Base-by-base conservation (phyloP, 495 filamentous ascomycete species). In the Diplogelasinospora grovesii region DNA sequence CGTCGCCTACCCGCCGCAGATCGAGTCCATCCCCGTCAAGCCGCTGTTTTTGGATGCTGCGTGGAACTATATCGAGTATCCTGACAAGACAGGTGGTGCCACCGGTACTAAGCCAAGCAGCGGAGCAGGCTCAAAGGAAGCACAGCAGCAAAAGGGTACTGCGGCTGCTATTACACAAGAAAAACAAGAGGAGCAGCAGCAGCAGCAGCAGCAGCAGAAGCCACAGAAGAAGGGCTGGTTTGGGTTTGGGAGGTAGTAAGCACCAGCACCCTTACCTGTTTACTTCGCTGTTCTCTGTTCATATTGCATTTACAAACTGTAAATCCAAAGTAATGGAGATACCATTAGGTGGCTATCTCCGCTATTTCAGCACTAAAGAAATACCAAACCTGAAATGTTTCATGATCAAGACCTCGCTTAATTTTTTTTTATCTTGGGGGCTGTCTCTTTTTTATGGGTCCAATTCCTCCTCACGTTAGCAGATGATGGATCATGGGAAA, bases 61-160 rank as follows among this genome's bases (percentile, higher is more conserved):
- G 11, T 97, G 87, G 84, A 99, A 97, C 59, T 99, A 95, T 57
- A 87, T 99, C 45, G 81, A 88, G 15, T 99, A 99, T 60, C 89
- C 92, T 2, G 85, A 83, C 3, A 72, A 74, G 41, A 18, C 13
- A 30, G 36, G 15, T 25, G 5, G 47, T n/a, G n/a, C n/a, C n/a
- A n/a, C 46, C 6, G 50, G 57, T 29, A 55, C 41, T 3, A 53
- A 59, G 27, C 41, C 52, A 7, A 61, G 61, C 25, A 53, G 67
- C 11, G 54, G 52, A 27, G 41, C 39, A 30, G 47, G 49, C 14
- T 29, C 20, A 18, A 36, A 13, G 15, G 11, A 46, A 36, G 39
- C 28, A 27, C 25, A 34, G 16, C 30, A 47, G 23, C 13, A 48
- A 22, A 26, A 48, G 31, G 35, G 19, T 19, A 21, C 24, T 26